Conservation (phyloP, 108 stramenopile species). For the Skeletonema grethae region DNA sequence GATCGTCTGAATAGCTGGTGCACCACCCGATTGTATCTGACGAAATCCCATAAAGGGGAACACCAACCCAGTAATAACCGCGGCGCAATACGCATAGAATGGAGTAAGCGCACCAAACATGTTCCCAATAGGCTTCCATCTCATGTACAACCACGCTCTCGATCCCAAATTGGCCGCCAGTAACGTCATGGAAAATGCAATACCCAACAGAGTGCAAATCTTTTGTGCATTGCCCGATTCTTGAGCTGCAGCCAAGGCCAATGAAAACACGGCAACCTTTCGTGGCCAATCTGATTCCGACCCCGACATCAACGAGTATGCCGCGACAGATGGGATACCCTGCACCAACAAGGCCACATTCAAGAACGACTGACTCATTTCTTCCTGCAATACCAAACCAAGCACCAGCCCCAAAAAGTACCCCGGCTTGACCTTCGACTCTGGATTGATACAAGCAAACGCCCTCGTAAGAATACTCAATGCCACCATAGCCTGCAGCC, state of each 20-base stretch:
- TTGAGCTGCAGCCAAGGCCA: conserved; percentile 48
- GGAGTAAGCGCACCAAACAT: conserved; percentile 33
- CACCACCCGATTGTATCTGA: conserved; percentile 63
- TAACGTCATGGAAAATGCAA: conserved; percentile 49
- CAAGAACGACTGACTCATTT: conserved; percentile 58
- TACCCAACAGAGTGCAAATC: conserved; percentile 52
- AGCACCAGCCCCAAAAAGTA: conserved; percentile 47
- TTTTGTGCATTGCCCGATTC: conserved; percentile 31
- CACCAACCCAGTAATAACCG: conserved; percentile 52
- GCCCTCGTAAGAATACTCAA: conserved; percentile 53
- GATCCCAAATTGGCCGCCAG: conserved; percentile 73
- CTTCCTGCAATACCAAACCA: conserved; percentile 65
- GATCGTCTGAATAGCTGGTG: conserved; percentile 61
- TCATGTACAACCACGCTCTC: conserved; percentile 67
- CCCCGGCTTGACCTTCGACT: conserved; percentile 44
- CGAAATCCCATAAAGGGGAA: conserved; percentile 71
- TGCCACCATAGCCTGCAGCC: conserved; percentile 59
- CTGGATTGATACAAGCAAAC: conserved; percentile 45
- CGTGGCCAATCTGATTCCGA: conserved; percentile 62
- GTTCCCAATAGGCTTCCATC: conserved; percentile 57
- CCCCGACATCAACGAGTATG: conserved; percentile 42
- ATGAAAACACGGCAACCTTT: conserved; percentile 46
- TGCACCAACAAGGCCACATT: conserved; percentile 62
- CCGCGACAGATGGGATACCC: conserved; percentile 63
- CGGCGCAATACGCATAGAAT: conserved; percentile 44